These are phyloP conservation scores for Colletotrichum chrysophilum DNA, from an alignment of 2,329 filamentous ascomycete species.

Conservation along the genomic window DNA sequence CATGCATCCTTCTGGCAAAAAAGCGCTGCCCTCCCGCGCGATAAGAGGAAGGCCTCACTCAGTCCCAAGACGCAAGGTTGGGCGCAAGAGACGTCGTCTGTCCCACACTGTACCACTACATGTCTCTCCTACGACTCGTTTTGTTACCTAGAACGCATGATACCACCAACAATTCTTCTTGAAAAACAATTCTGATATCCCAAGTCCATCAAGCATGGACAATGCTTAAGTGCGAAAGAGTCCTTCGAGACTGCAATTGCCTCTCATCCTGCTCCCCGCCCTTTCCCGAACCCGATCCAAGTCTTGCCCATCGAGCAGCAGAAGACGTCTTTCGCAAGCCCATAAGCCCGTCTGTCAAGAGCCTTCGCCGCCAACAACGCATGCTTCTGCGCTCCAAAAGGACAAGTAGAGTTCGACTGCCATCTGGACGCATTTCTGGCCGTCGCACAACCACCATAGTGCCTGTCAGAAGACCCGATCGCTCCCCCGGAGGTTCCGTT, in stretches of 20 bases:
- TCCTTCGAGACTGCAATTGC: conserved; percentile 30
- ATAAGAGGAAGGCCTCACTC: background rate
- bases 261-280: conserved; percentile 10
- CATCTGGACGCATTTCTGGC: conserved; percentile 1
- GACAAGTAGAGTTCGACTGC: conserved; percentile 38
- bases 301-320: conserved; percentile 31
- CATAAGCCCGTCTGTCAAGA: conserved; percentile 33
- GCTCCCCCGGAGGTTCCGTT: background rate
- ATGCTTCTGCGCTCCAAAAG: conserved; percentile 37
- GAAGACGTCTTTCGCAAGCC: conserved; percentile 35
- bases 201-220: conserved; percentile 37
- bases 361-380: conserved; percentile 38
- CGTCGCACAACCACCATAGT: background rate
- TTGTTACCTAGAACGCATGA: conserved; percentile 21
- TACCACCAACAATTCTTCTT: conserved; percentile 27
- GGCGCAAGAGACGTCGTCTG: background rate
- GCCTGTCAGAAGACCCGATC: background rate
- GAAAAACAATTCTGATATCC: conserved; percentile 27
- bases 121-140: conserved; percentile 8
- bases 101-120: conserved; percentile 5
- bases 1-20: background rate
- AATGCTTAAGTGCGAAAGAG: conserved; percentile 49
- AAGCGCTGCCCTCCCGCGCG: background rate
- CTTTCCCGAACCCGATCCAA: conserved; percentile 8
- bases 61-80: background rate